Base-by-base conservation (phyloP, 345 rosid species). In the Populus nigra region DNA sequence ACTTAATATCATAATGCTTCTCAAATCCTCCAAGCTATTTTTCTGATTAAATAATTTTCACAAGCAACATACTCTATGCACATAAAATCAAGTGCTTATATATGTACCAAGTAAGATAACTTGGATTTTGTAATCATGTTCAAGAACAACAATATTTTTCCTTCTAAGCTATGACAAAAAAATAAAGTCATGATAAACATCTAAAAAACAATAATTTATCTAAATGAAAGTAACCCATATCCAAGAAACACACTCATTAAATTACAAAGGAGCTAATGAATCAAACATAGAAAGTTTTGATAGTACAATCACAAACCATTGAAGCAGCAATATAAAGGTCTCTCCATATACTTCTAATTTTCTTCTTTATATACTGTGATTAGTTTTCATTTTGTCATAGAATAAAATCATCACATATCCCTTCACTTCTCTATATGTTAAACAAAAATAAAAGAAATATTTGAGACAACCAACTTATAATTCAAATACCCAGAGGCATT, bases 101-200 rank as follows among this genome's bases (percentile, higher is more conserved):
- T 27, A 82, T 84, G 27, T 39, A 91, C 93, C 93, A 12, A 89
- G 89, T 16, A 89, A 81, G 71, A 91, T 86, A 75, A 85, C 35
- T 0, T 90, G 90, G 68, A 91, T 88, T 74, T 89, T 83, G 82
- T 88, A 89, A 82, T 88, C 93, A 8, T 93, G 95, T 41, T 87
- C 90, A 1, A 90, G 95, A 86, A 89, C 66, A 55, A 91, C 90
- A 43, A 88, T 87, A 72, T 88, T 88, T 79, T 80, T 86, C 75
- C 80, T 83, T 78, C 90, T 89, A 78, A 89, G 87, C 89, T 85
- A 90, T 45, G 77, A 2, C 72, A 81, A 82, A 78, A 83, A 65
- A 76, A 31, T 31, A 62, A 49, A 67, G 1, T 7, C 57, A 50
- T 17, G 22, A 49, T 35, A 74, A 80, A 7, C 65, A 78, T 49